Conservation (phyloP, 768 basidiomycete genomes). For the Symmetrospora coprosmae region DNA sequence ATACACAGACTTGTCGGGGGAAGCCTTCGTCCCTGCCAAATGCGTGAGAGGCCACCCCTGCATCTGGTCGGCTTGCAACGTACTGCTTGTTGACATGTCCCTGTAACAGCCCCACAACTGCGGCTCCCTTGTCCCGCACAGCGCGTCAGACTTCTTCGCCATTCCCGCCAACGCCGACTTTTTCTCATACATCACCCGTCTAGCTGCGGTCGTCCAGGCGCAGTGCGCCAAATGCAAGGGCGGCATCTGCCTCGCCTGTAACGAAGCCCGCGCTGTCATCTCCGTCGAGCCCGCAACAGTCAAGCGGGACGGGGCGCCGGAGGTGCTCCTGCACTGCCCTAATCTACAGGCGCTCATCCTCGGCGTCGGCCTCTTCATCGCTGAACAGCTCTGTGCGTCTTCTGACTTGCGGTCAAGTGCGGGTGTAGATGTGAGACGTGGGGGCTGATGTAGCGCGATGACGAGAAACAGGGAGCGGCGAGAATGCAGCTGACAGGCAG, state of each 20-base stretch:
- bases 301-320: background rate
- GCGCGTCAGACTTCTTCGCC: constrained; percentile 13
- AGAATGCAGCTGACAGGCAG: no score
- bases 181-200: background rate
- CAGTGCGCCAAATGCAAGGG: background rate
- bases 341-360: constrained; percentile 68
- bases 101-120: constrained; percentile 8
- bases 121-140: background rate
- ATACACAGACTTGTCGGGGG: background rate
- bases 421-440: no score
- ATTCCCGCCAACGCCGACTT: background rate
- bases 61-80: background rate
- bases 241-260: constrained; percentile 18
- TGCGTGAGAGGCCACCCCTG: constrained; percentile 14
- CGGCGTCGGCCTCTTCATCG: constrained; percentile 76
- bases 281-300: background rate
- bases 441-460: no score
- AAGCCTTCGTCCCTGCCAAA: background rate
- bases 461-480: no score
- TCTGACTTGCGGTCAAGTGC: no score
- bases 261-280: background rate
- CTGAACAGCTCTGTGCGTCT: constrained; percentile 58
- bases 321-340: constrained; percentile 2
- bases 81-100: background rate
- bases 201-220: background rate